Evolutionary conservation across 192 early-diverging fungal species (phyloP).

Genomic region (Coemansia aciculifera): DNA sequence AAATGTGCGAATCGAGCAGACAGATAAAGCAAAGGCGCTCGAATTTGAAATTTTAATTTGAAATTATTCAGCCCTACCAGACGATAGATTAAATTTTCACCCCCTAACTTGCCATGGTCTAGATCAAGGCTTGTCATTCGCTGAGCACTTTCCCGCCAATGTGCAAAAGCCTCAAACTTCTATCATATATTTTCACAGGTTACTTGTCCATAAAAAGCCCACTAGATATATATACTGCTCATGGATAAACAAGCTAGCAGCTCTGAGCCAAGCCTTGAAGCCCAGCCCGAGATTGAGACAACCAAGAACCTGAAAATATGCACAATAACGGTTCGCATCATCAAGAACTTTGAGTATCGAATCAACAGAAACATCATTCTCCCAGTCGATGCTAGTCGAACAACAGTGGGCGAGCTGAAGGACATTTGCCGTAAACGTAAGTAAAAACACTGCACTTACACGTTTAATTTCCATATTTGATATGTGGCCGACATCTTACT

Average conservation of each 20-base stretch:
- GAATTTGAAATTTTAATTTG: neutral
- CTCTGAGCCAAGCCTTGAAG: neutral
- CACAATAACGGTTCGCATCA: slow-evolving; percentile 76
- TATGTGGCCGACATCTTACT: neutral
- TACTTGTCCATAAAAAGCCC: neutral
- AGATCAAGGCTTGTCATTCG: neutral
- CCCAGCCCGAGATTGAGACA: neutral
- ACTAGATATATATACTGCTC: neutral
- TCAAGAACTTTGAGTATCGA: slow-evolving; percentile 91
- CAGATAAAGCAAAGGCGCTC: neutral
- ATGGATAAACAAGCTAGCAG: neutral
- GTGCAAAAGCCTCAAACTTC: too few relatives aligned
- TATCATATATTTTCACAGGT: too few relatives aligned
- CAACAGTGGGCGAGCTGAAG: slow-evolving; percentile 61
- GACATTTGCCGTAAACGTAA: slow-evolving; percentile 25
- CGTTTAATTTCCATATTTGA: neutral
- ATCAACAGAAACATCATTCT: slow-evolving; percentile 82
- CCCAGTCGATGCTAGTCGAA: slow-evolving; percentile 62
- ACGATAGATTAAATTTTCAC: neutral
- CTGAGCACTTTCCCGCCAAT: neutral
- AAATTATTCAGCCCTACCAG: neutral
- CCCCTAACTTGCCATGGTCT: neutral
- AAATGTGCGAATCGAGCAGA: neutral
- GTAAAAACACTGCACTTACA: neutral
- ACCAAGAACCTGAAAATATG: neutral